Evolutionary conservation across 208 protist species (phyloP).

Genomic region (Wallacemonas sp.): DNA sequence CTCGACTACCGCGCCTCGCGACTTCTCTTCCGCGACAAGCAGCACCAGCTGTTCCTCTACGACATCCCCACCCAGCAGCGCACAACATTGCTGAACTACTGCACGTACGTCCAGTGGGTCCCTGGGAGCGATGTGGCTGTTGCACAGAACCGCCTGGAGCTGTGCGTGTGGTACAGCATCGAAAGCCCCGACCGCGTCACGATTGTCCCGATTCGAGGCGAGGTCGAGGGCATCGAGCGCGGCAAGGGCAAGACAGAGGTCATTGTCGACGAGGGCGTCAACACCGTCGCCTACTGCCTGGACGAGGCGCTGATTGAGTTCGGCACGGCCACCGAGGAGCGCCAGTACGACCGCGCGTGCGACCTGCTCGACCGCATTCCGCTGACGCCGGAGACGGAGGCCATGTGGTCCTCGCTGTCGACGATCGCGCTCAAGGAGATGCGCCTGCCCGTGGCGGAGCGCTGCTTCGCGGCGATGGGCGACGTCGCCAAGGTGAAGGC

Average conservation of each 20-base stretch:
- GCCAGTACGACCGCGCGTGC: constrained; percentile 92
- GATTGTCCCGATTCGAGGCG: constrained; percentile 96
- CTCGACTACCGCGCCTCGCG: constrained; percentile 92
- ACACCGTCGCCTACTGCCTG: constrained; percentile 93
- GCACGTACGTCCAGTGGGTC: constrained; percentile 98
- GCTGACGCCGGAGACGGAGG: constrained; percentile 90
- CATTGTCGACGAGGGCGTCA: constrained; percentile 96
- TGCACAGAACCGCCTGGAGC: constrained; percentile 95
- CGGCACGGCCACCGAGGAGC: constrained; percentile 93
- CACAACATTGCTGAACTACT: constrained; percentile 95
- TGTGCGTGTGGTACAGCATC: constrained; percentile 98
- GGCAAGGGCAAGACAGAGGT: constrained; percentile 95
- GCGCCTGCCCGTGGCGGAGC: constrained; percentile 93
- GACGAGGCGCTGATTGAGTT: constrained; percentile 98
- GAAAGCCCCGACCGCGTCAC: constrained; percentile 94
- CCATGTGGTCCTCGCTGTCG: constrained; percentile 95
- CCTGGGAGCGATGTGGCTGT: constrained; percentile 97
- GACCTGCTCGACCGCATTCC: constrained; percentile 90
- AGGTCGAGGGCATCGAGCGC: constrained; percentile 97
- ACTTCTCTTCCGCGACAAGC: constrained; percentile 97
- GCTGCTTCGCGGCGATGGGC: constrained; percentile 95
- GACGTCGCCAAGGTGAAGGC: constrained; percentile 94
- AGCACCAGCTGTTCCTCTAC: constrained; percentile 94
- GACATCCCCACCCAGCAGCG: constrained; percentile 89
- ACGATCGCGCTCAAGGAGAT: constrained; percentile 85